Evolutionary conservation across 306 rosid species (phyloP).

Genomic region (Corylus avellana): DNA sequence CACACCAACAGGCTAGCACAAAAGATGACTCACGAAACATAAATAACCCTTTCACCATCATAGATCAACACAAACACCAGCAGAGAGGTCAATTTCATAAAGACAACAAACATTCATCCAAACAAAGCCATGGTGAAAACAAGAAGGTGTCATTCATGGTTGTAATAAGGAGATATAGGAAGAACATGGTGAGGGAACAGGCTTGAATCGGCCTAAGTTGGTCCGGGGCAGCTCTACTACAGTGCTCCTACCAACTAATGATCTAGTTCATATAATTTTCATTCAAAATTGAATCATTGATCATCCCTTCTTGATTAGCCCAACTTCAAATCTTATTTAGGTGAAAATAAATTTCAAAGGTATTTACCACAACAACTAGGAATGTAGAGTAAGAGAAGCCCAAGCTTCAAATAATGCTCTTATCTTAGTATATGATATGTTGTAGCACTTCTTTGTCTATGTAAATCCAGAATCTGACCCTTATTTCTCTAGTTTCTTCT

Average conservation of each 20-base stretch:
- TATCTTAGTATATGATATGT: neutral
- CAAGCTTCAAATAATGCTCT: neutral
- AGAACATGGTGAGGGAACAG: neutral
- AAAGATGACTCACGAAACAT: neutral
- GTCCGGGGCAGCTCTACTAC: neutral
- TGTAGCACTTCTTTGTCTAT: neutral
- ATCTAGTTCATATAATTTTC: neutral
- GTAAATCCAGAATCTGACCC: slow-evolving; percentile 17
- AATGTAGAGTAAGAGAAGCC: neutral
- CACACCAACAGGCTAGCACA: neutral
- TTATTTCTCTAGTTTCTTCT: slow-evolving; percentile 31
- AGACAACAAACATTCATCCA: neutral
- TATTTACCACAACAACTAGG: neutral
- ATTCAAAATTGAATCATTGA: neutral
- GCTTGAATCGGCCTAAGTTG: neutral
- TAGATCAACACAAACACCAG: too few species aligned
- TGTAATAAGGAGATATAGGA: neutral
- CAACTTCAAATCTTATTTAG: neutral
- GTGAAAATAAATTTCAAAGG: neutral
- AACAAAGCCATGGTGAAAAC: neutral
- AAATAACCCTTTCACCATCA: too few species aligned
- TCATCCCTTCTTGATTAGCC: neutral
- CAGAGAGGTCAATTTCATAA: too few species aligned
- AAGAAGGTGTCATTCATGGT: neutral
- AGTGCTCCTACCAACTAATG: neutral